These are phyloP conservation scores for Graphilbum fragrans DNA, from an alignment of 2,329 filamentous ascomycete species.

Conservation along the genomic window DNA sequence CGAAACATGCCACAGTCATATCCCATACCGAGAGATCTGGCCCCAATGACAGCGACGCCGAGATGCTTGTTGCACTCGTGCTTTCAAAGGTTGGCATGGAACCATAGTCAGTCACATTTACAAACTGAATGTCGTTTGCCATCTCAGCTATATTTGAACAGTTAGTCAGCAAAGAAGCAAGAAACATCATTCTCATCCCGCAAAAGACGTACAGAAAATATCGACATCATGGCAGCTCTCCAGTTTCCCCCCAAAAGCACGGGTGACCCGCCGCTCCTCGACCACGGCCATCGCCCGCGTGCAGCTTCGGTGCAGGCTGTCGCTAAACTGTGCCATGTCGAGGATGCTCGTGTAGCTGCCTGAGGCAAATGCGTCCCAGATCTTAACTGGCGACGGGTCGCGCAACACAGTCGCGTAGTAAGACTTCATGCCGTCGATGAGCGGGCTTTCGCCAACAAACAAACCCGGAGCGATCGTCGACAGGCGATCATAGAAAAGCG, in stretches of 20 bases:
- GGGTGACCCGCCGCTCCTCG: constrained; percentile 34
- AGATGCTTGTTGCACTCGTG: constrained; percentile 22
- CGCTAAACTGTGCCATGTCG: constrained; percentile 30
- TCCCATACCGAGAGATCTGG: constrained; percentile 36
- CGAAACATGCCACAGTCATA: no score
- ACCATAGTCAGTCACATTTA: constrained; percentile 37
- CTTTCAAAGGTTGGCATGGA: constrained; percentile 37
- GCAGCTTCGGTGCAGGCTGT: constrained; percentile 33
- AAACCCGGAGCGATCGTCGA: constrained; percentile 35
- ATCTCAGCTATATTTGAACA: constrained; percentile 23
- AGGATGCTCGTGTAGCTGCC: constrained; percentile 39
- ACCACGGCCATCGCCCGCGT: constrained; percentile 39
- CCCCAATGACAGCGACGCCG: constrained; percentile 34
- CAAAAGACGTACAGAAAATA: constrained; percentile 34
- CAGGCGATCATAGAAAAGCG: constrained; percentile 42
- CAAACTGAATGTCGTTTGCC: constrained; percentile 23
- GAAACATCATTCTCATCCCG: no score
- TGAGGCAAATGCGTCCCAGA: constrained; percentile 36
- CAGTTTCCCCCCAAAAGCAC: constrained; percentile 27
- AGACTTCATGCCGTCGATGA: constrained; percentile 28
- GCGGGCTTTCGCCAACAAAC: constrained; percentile 15
- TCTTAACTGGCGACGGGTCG: constrained; percentile 22
- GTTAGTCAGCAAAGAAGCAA: not conserved
- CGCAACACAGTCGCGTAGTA: constrained; percentile 33
- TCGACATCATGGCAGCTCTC: constrained; percentile 29